Percentiles rank a stretch among this genome's conserved stretches.
phyloP scores from a whole-genome alignment of 2,329 filamentous ascomycete species.

The Tolypocladium sp. region DNA sequence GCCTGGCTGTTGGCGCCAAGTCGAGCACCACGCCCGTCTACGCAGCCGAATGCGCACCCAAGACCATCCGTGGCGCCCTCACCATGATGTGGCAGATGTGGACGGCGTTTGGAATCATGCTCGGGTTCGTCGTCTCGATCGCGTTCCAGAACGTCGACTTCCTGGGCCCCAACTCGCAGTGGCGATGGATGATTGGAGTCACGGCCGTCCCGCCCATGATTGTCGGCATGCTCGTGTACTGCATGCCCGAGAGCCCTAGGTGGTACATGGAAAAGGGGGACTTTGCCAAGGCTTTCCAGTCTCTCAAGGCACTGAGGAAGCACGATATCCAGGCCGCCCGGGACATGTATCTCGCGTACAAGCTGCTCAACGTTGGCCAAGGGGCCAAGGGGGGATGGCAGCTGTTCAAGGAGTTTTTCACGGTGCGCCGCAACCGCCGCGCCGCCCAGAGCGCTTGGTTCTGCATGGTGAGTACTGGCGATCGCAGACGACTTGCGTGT shows the following conservation, averaged over 20 bases:
- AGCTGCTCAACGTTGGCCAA: slow-evolving; percentile 11
- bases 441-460: slow-evolving; percentile 27
- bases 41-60: slow-evolving; percentile 61
- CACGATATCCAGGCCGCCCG: slow-evolving; percentile 47
- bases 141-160: slow-evolving; percentile 18
- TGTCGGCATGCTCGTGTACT: slow-evolving; percentile 45
- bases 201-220: slow-evolving; percentile 45
- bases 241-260: slow-evolving; percentile 53
- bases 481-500: too few species aligned
- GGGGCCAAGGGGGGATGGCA: slow-evolving; percentile 28
- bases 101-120: slow-evolving; percentile 24
- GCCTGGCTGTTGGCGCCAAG: slow-evolving; percentile 60
- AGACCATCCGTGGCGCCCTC: slow-evolving; percentile 58
- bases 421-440: slow-evolving; percentile 24
- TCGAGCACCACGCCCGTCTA: slow-evolving; percentile 60
- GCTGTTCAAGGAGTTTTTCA: slow-evolving; percentile 26
- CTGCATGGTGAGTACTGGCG: slow-evolving; percentile 19
- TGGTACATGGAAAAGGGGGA: slow-evolving; percentile 39
- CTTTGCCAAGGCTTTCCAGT: slow-evolving; percentile 41
- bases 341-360: slow-evolving; percentile 42
- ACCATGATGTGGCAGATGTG: slow-evolving; percentile 64
- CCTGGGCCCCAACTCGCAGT: slow-evolving; percentile 28
- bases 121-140: slow-evolving; percentile 31
- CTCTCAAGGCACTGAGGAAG: slow-evolving; percentile 44
- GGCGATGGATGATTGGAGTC: slow-evolving; percentile 54